Evolutionary conservation across 106 monocot genomes (phyloP), one percentile per base, ranked within the genome.

Genomic region (Phalaenopsis equestris): DNA sequence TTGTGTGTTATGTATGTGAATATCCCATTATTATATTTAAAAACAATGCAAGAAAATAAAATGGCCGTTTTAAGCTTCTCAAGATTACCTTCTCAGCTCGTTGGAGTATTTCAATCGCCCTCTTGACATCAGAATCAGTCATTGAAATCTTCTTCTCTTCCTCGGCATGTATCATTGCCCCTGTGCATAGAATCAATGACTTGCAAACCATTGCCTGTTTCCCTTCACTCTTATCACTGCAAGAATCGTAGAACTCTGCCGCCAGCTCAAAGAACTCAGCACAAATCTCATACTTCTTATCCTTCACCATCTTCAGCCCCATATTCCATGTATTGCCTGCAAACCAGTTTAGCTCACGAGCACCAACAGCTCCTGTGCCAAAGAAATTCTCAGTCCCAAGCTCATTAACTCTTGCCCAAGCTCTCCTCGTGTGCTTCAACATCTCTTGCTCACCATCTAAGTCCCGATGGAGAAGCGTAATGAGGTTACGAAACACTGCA

Each of bases 321-420:
- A 99, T 88, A 79, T 99, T 95, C 98, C 98, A 99, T 41, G 91
- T 75, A 78, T 82, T 89, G 47, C 85, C 93, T 17, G 98, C 98
- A 84, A 99, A 94, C 98, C 98, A 99, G 56, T 84, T 84, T 2
- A 87, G 76, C 81, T 99, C 98, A 19, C 92, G 94, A 48, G 49
- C 52, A 12, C 91, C 89, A 56, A 84, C 82, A 37, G 79, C 87
- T 24, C 89, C 94, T 18, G 80, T 87, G 58, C 94, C 97, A 67
- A 94, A 97, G 86, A 94, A 94, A 12, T 41, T 55, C 55, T 94
- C 90, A 1, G 64, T 65, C 55, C 94, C 92, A 47, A 89, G 52
- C 48, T 93, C 93, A 38, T 52, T 42, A 92, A 93, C 93, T 41
- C 87, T 82, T 8, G 73, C 49, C 75, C 75, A 45, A 80, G 88